Base-by-base conservation (phyloP, 2,329 filamentous ascomycete species). In the Aspergillus viridinutans region DNA sequence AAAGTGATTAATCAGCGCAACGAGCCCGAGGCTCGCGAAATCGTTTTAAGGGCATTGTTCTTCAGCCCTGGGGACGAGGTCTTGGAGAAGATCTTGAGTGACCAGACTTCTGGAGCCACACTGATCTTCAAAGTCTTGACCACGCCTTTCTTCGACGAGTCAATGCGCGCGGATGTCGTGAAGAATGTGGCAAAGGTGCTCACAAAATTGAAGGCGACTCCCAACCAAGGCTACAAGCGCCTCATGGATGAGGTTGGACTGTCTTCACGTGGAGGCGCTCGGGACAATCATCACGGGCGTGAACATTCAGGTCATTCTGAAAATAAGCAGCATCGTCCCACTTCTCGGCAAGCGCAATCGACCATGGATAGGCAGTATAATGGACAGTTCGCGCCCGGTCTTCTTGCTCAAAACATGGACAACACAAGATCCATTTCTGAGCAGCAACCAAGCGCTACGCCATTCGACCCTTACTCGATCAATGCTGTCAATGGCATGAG, bases 1-100 rank as follows among this genome's bases (percentile, higher is more conserved):
- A 99, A 99, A 79, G 92, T 97, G 52, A 96, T 99, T 75, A 99
- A 99, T 72, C 94, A 99, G 75, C 92, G 96, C 71, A 90, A 92
- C 35, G 94, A 99, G 76, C 83, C 90, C 0, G 93, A 97, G 60
- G 94, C 94, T 3, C 86, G 94, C 12, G 93, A 99, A 69, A 89
- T 85, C 50, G 90, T 99, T 42, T 81, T 97, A 43, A 89, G 91
- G 72, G 92, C 93, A 2, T 80, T 99, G 35, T 97, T 99, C 82
- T 96, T 96, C 76, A 92, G 90, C 8, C 84, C 86, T 2, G 90
- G 93, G 60, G 90, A 97, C 67, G 87, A 92, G 64, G 86, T 90
- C 1, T 78, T 99, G 43, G 92, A 96, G 72, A 90, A 90, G 55
- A 97, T 99, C 58, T 80, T 99, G 35, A 89, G 86, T 60, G 94